Conservation (phyloP, 2,329 filamentous ascomycete genomes). For the Byssochlamys sp. region DNA sequence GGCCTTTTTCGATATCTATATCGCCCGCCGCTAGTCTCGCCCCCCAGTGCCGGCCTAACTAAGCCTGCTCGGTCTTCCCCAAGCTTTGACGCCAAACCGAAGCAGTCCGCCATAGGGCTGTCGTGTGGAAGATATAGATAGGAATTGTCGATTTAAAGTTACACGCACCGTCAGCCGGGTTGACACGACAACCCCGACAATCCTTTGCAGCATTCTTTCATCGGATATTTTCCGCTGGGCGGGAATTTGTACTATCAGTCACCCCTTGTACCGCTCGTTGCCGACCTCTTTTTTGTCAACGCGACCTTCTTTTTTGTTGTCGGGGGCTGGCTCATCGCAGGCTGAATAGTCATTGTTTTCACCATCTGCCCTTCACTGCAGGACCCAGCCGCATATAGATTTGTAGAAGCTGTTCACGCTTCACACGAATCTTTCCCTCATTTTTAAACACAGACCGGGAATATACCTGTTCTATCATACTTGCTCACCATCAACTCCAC, state of each 20-base stretch:
- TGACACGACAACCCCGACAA: constrained; percentile 30
- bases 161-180: constrained; percentile 12
- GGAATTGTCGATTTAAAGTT: constrained; percentile 9
- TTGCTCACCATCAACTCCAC: neutral
- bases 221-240: constrained; percentile 20
- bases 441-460: neutral
- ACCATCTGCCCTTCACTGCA: neutral
- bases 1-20: constrained; percentile 1
- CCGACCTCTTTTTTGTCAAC: neutral
- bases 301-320: neutral
- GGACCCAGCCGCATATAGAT: neutral
- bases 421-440: neutral
- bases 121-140: neutral
- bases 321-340: neutral
- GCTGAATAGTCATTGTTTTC: neutral
- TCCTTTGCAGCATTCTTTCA: constrained; percentile 23
- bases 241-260: constrained; percentile 11
- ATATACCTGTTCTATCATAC: neutral
- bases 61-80: constrained; percentile 4
- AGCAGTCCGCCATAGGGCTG: neutral
- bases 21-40: constrained; percentile 6
- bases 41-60: constrained; percentile 4
- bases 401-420: neutral
- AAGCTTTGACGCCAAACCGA: neutral
- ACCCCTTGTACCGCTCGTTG: neutral